phyloP scores from a whole-genome alignment of 2,329 filamentous ascomycete genomes.

The Chaetomium globosum region DNA sequence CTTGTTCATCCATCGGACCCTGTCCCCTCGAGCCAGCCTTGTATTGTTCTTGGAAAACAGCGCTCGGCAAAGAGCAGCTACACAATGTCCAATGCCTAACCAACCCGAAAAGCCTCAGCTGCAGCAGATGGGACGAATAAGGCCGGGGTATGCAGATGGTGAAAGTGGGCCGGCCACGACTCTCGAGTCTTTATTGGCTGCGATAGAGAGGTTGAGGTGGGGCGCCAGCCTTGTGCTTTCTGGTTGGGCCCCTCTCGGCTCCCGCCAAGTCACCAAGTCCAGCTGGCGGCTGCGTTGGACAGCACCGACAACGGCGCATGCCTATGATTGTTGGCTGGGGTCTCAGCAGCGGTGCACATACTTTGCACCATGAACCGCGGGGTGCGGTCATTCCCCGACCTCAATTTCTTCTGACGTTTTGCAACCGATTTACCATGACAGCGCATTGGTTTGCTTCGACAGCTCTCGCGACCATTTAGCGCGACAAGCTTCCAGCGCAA shows the following conservation, averaged over 20 bases:
- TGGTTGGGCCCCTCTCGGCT: neutral
- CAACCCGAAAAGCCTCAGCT: too few relatives aligned
- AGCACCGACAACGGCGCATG: neutral
- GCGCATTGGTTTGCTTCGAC: conserved; percentile 2
- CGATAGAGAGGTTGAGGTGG: neutral
- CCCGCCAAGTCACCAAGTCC: conserved; percentile 1
- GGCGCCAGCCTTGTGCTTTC: conserved; percentile 3
- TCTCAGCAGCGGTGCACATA: neutral
- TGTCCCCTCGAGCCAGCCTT: too few relatives aligned
- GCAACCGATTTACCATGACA: conserved; percentile 19
- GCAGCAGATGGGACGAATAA: too few relatives aligned
- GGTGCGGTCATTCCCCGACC: neutral
- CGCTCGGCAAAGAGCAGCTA: too few relatives aligned
- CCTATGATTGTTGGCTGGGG: conserved; percentile 1
- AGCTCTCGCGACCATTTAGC: conserved; percentile 10
- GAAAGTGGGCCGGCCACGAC: neutral
- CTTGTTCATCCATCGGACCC: too few relatives aligned
- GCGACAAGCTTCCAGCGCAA: neutral
- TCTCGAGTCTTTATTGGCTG: neutral
- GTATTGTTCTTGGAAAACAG: too few relatives aligned
- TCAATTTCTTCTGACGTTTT: neutral
- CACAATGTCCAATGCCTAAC: too few relatives aligned
- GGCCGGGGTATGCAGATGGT: too few relatives aligned
- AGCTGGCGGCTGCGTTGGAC: conserved; percentile 4
- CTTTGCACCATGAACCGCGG: conserved; percentile 11